Evolutionary conservation across 1,139 yeast genomes (phyloP), one percentile per base, ranked within the genome.

Genomic region (Kodamaea arcana): DNA sequence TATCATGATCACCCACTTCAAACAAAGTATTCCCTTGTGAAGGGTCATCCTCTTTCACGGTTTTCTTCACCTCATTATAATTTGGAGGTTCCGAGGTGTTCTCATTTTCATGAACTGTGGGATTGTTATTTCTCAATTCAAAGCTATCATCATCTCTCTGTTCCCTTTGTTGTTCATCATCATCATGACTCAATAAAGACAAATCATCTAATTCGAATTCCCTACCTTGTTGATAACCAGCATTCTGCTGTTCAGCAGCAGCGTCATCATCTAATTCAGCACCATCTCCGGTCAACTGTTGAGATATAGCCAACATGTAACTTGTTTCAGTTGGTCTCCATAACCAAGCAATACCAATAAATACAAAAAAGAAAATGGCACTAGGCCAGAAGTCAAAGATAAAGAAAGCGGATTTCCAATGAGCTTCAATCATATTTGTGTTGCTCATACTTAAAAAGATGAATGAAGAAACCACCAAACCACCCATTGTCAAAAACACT

Each of bases 291-390:
- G 97, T 85, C 37, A 92, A 68, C 63, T 94, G 97, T 40, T 87
- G 88, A 3, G 97, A 87, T 48, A 90, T 90, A 14, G 97, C 98
- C 56, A 92, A 76, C 77, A 94, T 81, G 52, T 90, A 83, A 45
- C 95, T 88, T 28, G 95, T 87, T 50, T 85, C 95, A 0, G 97
- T 90, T 32, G 98, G 98, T 60, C 98, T 80, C 98, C 98, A 94
- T 45, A 92, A 76, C 69, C 88, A 80, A 10, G 96, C 86, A 47
- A 94, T 72, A 6, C 90, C 78, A 54, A 84, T 75, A 58, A 92
- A 90, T 31, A 90, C 90, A 31, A 81, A 61, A 54, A 84, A 87
- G 62, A 87, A 94, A 12, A 90, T 83, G 30, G 87, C 75, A 41
- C 95, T 81, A 26, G 97, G 95, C 96, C 98, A 88, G 63, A 94